Conservation (phyloP, 106 monocot species). For the Allium sativum region DNA sequence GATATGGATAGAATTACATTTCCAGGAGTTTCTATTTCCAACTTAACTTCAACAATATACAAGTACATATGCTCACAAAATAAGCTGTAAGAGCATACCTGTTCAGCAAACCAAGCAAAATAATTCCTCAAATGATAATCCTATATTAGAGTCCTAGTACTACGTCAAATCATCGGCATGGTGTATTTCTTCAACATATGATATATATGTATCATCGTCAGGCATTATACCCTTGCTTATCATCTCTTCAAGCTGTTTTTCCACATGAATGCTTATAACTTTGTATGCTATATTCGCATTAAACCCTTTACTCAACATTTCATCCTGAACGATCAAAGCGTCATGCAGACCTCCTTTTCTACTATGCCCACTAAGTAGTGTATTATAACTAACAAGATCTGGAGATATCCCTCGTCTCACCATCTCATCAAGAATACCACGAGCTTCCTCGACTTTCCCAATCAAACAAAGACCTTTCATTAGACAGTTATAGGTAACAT, state of each 20-base stretch:
- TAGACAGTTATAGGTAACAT: constrained; percentile 75
- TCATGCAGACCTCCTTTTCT: constrained; percentile 60
- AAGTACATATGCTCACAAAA: too few relatives aligned
- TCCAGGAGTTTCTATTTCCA: too few relatives aligned
- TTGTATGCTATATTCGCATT: constrained; percentile 56
- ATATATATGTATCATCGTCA: constrained; percentile 72
- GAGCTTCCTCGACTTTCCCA: constrained; percentile 63
- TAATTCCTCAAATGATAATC: too few relatives aligned
- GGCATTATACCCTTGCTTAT: constrained; percentile 49
- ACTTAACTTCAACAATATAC: too few relatives aligned
- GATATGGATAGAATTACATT: too few relatives aligned
- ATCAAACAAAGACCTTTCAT: constrained; percentile 75
- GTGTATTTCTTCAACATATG: constrained; percentile 47
- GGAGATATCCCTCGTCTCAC: constrained; percentile 45
- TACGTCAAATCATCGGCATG: constrained; percentile 6
- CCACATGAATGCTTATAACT: constrained; percentile 52
- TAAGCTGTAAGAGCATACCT: too few relatives aligned
- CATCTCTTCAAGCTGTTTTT: constrained; percentile 75
- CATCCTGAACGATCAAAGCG: constrained; percentile 43
- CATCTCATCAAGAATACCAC: constrained; percentile 67
- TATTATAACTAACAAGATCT: constrained; percentile 84
- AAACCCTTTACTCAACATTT: constrained; percentile 65
- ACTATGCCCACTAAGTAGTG: constrained; percentile 80
- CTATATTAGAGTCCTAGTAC: too few relatives aligned
- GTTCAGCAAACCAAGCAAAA: too few relatives aligned